A percentile compares a stretch with the other conserved stretches of the same genome.
Evolutionary conservation across 2,329 filamentous ascomycete species (phyloP).

Genomic region (Fusarium sp.): DNA sequence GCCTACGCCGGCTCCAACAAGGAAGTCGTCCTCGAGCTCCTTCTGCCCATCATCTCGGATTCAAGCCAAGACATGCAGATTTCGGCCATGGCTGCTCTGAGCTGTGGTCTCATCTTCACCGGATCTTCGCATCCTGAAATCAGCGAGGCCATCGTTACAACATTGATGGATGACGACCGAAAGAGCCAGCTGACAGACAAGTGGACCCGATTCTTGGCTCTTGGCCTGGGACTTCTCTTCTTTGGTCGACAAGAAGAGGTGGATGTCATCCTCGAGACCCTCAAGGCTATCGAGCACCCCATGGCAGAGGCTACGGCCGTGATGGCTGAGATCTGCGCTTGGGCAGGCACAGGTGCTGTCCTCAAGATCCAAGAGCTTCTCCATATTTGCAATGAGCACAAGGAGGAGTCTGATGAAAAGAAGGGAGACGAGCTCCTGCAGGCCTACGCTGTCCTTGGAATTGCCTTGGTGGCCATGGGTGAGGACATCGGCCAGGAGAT

Average conservation of each 20-base stretch:
- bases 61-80: slow-evolving; percentile 91
- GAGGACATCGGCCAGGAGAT: slow-evolving; percentile 99
- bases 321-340: slow-evolving; percentile 95
- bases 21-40: slow-evolving; percentile 83
- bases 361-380: slow-evolving; percentile 97
- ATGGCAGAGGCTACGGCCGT: slow-evolving; percentile 97
- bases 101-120: slow-evolving; percentile 90
- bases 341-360: slow-evolving; percentile 96
- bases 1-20: slow-evolving; percentile 96
- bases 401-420: slow-evolving; percentile 94
- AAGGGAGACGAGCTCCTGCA: slow-evolving; percentile 96
- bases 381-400: slow-evolving; percentile 97
- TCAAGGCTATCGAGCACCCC: slow-evolving; percentile 96
- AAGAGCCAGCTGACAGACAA: slow-evolving; percentile 94
- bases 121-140: slow-evolving; percentile 92
- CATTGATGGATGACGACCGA: slow-evolving; percentile 92
- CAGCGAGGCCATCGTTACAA: slow-evolving; percentile 90
- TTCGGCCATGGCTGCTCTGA: slow-evolving; percentile 93
- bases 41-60: slow-evolving; percentile 89
- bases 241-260: slow-evolving; percentile 98
- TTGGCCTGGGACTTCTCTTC: slow-evolving; percentile 92
- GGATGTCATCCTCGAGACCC: slow-evolving; percentile 95
- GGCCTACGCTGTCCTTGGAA: slow-evolving; percentile 93
- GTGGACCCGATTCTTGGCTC: slow-evolving; percentile 96
- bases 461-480: slow-evolving; percentile 96